Base-by-base conservation (phyloP, 2,329 filamentous ascomycete genomes). In the Talaromyces islandicus region DNA sequence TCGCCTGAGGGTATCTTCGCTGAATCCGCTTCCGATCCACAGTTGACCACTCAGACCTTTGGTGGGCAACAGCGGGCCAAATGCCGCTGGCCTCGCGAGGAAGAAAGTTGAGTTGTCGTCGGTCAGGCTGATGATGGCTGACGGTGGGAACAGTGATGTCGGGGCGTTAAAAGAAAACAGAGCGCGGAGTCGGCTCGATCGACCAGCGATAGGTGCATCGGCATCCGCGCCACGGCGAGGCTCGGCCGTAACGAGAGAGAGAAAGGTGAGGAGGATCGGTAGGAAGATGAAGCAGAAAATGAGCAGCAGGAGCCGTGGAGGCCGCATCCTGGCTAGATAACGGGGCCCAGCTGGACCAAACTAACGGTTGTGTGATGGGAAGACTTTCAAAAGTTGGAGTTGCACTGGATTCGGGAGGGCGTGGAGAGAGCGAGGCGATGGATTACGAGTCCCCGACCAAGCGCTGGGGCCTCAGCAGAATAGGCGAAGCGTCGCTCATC, bases 81-180 rank as follows among this genome's bases (percentile, higher is more conserved):
- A 99, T 43, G 91, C 92, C 57, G 94, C 94, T 62, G 94, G 94
- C 54, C 94, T 84, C 50, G 94, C 92, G 59, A 96, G 83, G 77
- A 99, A 99, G 67, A 95, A 96, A 12, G 94, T 99, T 66, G 91
- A 96, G 75, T 99, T 99, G 76, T 99, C 94, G 75, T 97, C 92
- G 70, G 92, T 96, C 63, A 99, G 83, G 74, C 91, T 96, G 72
- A 99, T 97, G 69, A 95, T 90, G 54, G 94, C 94, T 65, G 94
- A 96, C 3, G 92, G 92, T 4, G 93, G 92, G 72, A 99, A 99
- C 24, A 99, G 85, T 21, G 91, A 92, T 64, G 92, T 90, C 0
- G 92, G 88, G 5, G 87, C 81, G 61, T 86, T 86, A 74, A 90
- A 89, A 64, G 88, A 88, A 75, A 90, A 86, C 64, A 90, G 78